These are phyloP conservation scores for Lepidopterella palustris DNA, from an alignment of 495 filamentous ascomycete genomes.

Conservation along the genomic window DNA sequence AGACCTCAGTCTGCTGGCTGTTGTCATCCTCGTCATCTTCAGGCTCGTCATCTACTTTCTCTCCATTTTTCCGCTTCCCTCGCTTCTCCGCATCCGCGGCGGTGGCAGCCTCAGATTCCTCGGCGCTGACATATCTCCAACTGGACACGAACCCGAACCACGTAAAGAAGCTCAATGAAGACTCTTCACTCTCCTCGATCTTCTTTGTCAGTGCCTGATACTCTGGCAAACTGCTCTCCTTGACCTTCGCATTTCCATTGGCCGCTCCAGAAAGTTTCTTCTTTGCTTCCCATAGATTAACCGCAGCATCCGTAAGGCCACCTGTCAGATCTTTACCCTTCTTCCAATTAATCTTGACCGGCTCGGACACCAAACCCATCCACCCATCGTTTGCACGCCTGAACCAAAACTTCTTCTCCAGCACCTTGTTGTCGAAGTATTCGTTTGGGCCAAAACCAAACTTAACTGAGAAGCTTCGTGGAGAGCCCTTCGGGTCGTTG, in stretches of 20 bases:
- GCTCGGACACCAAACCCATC: slow-evolving; percentile 72
- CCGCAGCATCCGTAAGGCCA: slow-evolving; percentile 66
- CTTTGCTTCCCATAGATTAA: slow-evolving; percentile 61
- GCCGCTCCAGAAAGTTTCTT: slow-evolving; percentile 39
- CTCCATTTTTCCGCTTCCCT: slow-evolving; percentile 49
- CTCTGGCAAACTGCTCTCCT: slow-evolving; percentile 39
- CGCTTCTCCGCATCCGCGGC: slow-evolving; percentile 54
- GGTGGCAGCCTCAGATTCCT: slow-evolving; percentile 55
- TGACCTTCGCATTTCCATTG: slow-evolving; percentile 5
- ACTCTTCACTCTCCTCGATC: slow-evolving; percentile 51
- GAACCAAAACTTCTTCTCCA: slow-evolving; percentile 89
- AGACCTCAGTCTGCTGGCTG: slow-evolving; percentile 62
- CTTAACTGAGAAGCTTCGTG: slow-evolving; percentile 55
- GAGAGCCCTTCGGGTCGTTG: slow-evolving; percentile 50
- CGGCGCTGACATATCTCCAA: slow-evolving; percentile 57
- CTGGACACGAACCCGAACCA: slow-evolving; percentile 68
- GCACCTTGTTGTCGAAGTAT: slow-evolving; percentile 62
- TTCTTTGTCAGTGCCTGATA: slow-evolving; percentile 48
- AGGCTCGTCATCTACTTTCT: slow-evolving; percentile 49
- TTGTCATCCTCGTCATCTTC: slow-evolving; percentile 50
- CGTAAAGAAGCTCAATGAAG: slow-evolving; percentile 71
- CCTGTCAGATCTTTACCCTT: slow-evolving; percentile 72
- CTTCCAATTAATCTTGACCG: slow-evolving; percentile 85
- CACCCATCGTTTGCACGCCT: slow-evolving; percentile 58
- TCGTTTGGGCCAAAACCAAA: slow-evolving; percentile 63